Percentiles rank a stretch among this genome's conserved stretches.
phyloP scores from a whole-genome alignment of 2,329 filamentous ascomycete genomes.

The Alternaria sp. region DNA sequence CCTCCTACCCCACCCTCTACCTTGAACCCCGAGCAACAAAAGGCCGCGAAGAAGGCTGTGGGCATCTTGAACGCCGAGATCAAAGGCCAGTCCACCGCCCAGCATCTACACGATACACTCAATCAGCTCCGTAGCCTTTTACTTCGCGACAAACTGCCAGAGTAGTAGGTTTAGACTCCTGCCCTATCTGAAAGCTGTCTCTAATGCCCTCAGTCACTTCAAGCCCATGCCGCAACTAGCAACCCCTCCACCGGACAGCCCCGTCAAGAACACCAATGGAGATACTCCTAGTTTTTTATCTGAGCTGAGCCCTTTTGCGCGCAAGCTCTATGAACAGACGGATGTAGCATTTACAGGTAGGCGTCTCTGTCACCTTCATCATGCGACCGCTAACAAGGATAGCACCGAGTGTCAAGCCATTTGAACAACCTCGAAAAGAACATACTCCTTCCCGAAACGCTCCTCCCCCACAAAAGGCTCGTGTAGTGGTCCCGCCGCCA shows the following conservation, averaged over 20 bases:
- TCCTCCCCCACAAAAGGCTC: constrained; percentile 22
- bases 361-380: constrained; percentile 11
- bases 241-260: constrained; percentile 44
- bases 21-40: constrained; percentile 56
- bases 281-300: constrained; percentile 24
- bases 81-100: constrained; percentile 65
- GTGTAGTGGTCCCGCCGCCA: constrained; percentile 19
- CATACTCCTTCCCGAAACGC: constrained; percentile 22
- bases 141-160: constrained; percentile 72
- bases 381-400: constrained; percentile 24
- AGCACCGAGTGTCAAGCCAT: constrained; percentile 28
- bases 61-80: constrained; percentile 77
- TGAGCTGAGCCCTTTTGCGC: constrained; percentile 62
- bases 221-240: constrained; percentile 44
- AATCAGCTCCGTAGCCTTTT: constrained; percentile 79
- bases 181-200: neutral
- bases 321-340: constrained; percentile 60
- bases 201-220: constrained; percentile 42
- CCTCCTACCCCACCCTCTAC: constrained; percentile 52
- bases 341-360: constrained; percentile 50
- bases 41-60: constrained; percentile 62
- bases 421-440: constrained; percentile 23
- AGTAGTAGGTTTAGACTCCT: constrained; percentile 64
- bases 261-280: constrained; percentile 33
- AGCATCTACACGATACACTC: constrained; percentile 74